Base-by-base conservation (phyloP, 139 green algal species). In the Pseudopediastrum boryanum region DNA sequence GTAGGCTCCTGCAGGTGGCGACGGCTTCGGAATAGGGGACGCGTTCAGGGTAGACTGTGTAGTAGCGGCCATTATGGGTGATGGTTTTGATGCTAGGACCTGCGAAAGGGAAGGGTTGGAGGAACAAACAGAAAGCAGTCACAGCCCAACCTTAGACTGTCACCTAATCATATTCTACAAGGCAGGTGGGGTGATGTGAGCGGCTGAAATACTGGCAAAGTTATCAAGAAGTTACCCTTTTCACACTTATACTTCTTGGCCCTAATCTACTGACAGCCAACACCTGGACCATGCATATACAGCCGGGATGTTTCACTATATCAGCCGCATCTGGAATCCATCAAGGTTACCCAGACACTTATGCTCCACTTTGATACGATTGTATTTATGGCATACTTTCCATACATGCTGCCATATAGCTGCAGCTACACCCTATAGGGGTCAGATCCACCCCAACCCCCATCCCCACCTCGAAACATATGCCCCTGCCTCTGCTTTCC, bases 21-120 rank as follows among this genome's bases (percentile, higher is more conserved):
- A 13, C 38, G 9, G 71, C 71, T 29, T 78, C 71, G 12, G 21
- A 29, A 12, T 33, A 78, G 2, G 54, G 56, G 9, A 78, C 71
- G 1, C 71, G 71, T 29, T 78, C 71, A 1, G 71, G 71, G 41
- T 42, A 78, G 10, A 78, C 12, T 4, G 71, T 78, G 71, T 54
- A 78, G 50, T 33, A 68, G 2, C 4, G 42, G 38, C 42, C 58
- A 44, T 68, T 43, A 33, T 42, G 29, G 19, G 9, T 31, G 0
- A 62, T 68, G 23, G 71, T 78, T 39, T 78, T 78, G 0, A 68
- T 31, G 27, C 38, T 38, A 42, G 71, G 71, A 43, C 52, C 71
- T 78, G 52, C 51, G 27, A 5, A 9, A 16, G 9, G 9, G 52
- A 62, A n/a, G 52, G 27, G 51, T n/a, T 62, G 51, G 25, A 35